Evolutionary conservation across 768 basidiomycete genomes (phyloP).

Genomic region (Galerina marginata): DNA sequence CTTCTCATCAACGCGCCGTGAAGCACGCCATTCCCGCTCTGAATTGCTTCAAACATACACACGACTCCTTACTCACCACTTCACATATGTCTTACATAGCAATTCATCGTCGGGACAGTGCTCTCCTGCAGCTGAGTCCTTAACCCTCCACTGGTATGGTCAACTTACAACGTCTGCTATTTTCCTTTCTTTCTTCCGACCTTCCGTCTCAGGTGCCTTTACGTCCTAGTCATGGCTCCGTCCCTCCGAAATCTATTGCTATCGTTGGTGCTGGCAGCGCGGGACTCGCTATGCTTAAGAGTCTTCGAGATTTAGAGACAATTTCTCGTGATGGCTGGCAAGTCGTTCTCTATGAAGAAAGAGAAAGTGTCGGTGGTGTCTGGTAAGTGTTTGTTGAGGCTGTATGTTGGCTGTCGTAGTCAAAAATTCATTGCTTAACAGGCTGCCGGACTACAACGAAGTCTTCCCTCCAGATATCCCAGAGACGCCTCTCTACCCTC

Average conservation of each 20-base stretch:
- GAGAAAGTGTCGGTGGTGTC: constrained; percentile 58
- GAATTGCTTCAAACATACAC: constrained; percentile 22
- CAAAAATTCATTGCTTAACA: constrained; percentile 11
- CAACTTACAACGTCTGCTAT: constrained; percentile 24
- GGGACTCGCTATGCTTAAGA: constrained; percentile 58
- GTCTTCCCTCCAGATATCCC: constrained; percentile 51
- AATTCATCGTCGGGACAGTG: neutral
- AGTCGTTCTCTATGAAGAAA: constrained; percentile 59
- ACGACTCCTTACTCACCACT: constrained; percentile 16
- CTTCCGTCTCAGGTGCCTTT: constrained; percentile 24
- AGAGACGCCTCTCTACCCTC: constrained; percentile 59
- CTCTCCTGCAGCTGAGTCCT: neutral
- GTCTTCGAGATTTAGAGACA: constrained; percentile 51
- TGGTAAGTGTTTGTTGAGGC: constrained; percentile 41
- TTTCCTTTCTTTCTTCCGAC: constrained; percentile 18
- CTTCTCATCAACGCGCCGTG: neutral
- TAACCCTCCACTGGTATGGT: constrained; percentile 24
- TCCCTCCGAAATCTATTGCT: constrained; percentile 51
- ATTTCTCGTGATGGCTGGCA: constrained; percentile 45
- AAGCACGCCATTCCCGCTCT: constrained; percentile 11
- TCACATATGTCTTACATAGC: constrained; percentile 6
- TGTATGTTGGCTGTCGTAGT: neutral
- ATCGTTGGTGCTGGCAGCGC: constrained; percentile 65
- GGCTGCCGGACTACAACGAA: constrained; percentile 38
- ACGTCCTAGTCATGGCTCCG: constrained; percentile 9